Evolutionary conservation across 179 eudicot genomes (phyloP).

Genomic region (Silene coronaria): DNA sequence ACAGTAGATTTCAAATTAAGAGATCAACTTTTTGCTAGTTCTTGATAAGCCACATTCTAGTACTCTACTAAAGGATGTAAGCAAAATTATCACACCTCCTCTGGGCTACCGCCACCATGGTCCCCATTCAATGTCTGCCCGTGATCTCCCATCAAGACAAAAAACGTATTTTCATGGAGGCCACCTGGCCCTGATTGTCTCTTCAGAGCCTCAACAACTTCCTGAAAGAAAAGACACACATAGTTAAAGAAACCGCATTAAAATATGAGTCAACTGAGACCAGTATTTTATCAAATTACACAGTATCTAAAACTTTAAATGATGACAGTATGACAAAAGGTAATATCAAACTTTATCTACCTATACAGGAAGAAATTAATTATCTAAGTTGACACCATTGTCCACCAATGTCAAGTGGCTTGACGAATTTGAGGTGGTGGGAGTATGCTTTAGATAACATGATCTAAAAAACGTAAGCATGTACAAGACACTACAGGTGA

Average conservation of each 20-base stretch:
- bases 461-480: slow-evolving; percentile 1
- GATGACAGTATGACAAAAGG: neutral
- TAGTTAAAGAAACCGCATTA: neutral
- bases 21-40: neutral
- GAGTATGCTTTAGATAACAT: neutral
- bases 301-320: neutral
- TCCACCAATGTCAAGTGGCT: neutral
- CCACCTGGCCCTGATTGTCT: slow-evolving; percentile 82
- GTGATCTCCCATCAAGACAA: slow-evolving; percentile 98
- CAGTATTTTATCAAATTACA: neutral
- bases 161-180: slow-evolving; percentile 80
- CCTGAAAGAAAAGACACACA: slow-evolving; percentile 33
- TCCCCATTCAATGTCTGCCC: slow-evolving; percentile 97
- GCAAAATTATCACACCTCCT: slow-evolving; percentile 54
- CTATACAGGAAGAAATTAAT: neutral
- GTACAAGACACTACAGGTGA: neutral
- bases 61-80: slow-evolving; percentile 6
- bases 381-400: neutral
- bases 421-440: neutral
- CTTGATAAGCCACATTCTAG: neutral
- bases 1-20: neutral
- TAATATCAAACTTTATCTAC: neutral
- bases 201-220: slow-evolving; percentile 58
- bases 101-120: slow-evolving; percentile 94
- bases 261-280: neutral